These are phyloP conservation scores for Trichoderma asperellum DNA, from an alignment of 2,329 filamentous ascomycete species.

Conservation along the genomic window DNA sequence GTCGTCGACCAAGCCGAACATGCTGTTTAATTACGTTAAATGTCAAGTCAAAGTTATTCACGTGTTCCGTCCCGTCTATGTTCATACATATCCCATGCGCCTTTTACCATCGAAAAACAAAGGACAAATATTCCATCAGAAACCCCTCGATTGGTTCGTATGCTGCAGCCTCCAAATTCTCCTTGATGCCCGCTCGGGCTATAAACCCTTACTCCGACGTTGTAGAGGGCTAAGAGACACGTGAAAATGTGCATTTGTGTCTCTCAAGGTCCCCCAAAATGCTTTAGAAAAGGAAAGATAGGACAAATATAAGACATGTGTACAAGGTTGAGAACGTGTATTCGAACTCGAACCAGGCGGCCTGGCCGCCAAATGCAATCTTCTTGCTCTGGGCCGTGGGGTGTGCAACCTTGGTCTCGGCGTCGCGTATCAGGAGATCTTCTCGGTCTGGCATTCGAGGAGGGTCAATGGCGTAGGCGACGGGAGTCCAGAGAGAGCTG, in stretches of 20 bases:
- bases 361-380: conserved; percentile 57
- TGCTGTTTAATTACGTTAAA: conserved; percentile 11
- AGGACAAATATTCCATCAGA: conserved; percentile 4
- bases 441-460: conserved; percentile 62
- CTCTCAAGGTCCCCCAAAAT: conserved; percentile 9
- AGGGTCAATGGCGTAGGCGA: conserved; percentile 64
- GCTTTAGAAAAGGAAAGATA: conserved; percentile 41
- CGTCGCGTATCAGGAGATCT: conserved; percentile 58
- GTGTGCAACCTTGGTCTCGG: conserved; percentile 58
- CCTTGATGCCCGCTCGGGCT: neutral
- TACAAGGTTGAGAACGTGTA: conserved; percentile 55
- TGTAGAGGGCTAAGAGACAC: conserved; percentile 3
- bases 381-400: conserved; percentile 57
- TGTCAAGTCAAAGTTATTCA: conserved; percentile 19
- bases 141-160: conserved; percentile 20
- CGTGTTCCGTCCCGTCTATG: conserved; percentile 20
- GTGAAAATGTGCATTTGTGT: conserved; percentile 14
- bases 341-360: conserved; percentile 61
- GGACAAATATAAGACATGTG: conserved; percentile 55
- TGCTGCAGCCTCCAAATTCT: conserved; percentile 1
- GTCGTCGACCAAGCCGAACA: conserved; percentile 16
- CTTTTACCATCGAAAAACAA: conserved; percentile 16
- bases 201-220: conserved; percentile 1
- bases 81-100: conserved; percentile 28
- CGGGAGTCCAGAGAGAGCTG: conserved; percentile 60